Evolutionary conservation across 305 asterid species (phyloP), one percentile per base, ranked within the genome.

Genomic region (Fraxinus ornus): DNA sequence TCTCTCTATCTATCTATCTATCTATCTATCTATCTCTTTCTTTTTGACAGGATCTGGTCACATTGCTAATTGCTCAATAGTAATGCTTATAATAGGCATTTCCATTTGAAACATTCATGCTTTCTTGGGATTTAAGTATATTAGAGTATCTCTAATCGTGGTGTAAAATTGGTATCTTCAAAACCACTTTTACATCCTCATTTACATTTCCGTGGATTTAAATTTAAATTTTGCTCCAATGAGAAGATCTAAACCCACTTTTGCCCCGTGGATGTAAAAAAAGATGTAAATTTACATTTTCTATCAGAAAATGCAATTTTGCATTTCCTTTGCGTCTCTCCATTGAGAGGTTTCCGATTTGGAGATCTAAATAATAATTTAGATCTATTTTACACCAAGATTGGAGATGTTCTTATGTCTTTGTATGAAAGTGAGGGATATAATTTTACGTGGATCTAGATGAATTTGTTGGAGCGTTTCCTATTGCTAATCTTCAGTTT

Each of bases 91-190:
- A 2, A 28, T 22, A 30, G 66, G 70, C 82, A 82, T 64, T 28
- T 55, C 82, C 78, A 64, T 66, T 76, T 39, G 72, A 73, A 24
- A 30, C 41, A 57, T 24, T 71, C 72, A 77, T 75, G 71, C 75
- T 73, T 24, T 24, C 24, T 80, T 73, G 75, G 33, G 82, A 83
- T 80, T 26, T 4, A 41, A 9, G 9, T 22, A 15, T 17, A 8
- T 66, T 15, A 49, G 60, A 49, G 21, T 17, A 49, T 49, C 60
- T 49, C 60, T 4, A 49, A 49, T 15, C 60, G 6, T 15, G 7
- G 60, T 49, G 60, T 49, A 13, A 49, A 49, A 15, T 49, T 49
- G 21, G 60, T 15, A 15, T 49, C 19, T 49, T 49, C 21, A 49
- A 49, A 49, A 15, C 5, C 21, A 49, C 19, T 49, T 49, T 49